A percentile compares a stretch with the other conserved stretches of the same genome.
These are phyloP conservation scores for Emiliania huxleyi DNA, from an alignment of 78 protist genomes.

Conservation along the genomic window DNA sequence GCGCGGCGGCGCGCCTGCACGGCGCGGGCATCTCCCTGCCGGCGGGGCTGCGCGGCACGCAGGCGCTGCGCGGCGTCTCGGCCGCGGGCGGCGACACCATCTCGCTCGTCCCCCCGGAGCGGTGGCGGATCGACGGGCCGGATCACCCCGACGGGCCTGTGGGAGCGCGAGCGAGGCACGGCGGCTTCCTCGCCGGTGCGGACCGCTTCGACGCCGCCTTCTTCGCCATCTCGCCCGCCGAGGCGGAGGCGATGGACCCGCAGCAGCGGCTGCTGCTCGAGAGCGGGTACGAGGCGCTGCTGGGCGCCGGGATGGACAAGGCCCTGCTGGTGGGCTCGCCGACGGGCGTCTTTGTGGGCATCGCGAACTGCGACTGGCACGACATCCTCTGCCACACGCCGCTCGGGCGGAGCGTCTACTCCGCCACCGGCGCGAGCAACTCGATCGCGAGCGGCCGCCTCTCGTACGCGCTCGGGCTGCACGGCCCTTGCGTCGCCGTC, in stretches of 20 bases:
- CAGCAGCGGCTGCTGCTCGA: constrained; percentile 31
- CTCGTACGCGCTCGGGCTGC: constrained; percentile 68
- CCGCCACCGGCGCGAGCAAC: not conserved
- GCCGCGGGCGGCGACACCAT: not conserved
- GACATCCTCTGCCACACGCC: not conserved
- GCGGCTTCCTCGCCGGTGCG: not conserved
- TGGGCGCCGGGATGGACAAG: not conserved
- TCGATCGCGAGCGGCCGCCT: constrained; percentile 55
- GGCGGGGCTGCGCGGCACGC: not conserved
- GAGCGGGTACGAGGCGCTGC: not conserved
- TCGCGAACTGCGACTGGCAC: not conserved
- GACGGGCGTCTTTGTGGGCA: not conserved
- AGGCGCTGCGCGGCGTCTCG: not conserved
- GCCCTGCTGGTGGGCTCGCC: not conserved
- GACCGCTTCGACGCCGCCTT: not conserved
- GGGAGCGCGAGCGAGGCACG: not conserved
- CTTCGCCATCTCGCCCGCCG: constrained; percentile 10
- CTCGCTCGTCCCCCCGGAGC: not conserved
- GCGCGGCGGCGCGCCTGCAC: not conserved
- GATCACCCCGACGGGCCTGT: not conserved
- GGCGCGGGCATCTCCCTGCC: not conserved
- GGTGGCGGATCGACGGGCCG: not conserved
- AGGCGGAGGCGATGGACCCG: constrained; percentile 37
- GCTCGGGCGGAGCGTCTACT: not conserved
- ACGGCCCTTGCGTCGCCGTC: constrained; percentile 75